phyloP scores from a whole-genome alignment of 495 filamentous ascomycete species.

The Penicillium silybi region DNA sequence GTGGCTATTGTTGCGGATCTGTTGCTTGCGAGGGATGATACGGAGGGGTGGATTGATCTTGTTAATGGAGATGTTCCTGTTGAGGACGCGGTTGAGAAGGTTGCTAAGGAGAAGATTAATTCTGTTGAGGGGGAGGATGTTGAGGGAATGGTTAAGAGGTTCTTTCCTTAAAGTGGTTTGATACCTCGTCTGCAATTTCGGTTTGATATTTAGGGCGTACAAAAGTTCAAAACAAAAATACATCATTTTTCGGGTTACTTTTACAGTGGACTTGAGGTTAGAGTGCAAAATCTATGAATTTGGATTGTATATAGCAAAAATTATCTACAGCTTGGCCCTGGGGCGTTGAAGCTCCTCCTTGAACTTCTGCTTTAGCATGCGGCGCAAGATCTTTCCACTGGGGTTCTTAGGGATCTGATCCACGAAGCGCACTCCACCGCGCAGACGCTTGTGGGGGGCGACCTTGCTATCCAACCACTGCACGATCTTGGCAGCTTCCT shows the following conservation, averaged over 20 bases:
- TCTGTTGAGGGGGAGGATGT: constrained; percentile 64
- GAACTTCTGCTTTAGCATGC: constrained; percentile 57
- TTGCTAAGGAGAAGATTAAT: constrained; percentile 59
- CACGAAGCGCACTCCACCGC: constrained; percentile 79
- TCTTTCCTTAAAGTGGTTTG: constrained; percentile 19
- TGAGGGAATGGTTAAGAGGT: constrained; percentile 43
- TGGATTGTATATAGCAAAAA: background rate
- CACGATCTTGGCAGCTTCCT: constrained; percentile 58
- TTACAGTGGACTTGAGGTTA: background rate
- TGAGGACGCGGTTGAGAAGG: constrained; percentile 60
- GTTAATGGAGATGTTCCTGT: constrained; percentile 56
- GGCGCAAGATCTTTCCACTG: constrained; percentile 83
- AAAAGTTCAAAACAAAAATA: background rate
- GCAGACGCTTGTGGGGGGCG: constrained; percentile 69
- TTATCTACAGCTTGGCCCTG: constrained; percentile 41
- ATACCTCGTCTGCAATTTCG: background rate
- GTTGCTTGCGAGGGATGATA: constrained; percentile 58
- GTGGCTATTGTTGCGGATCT: constrained; percentile 65
- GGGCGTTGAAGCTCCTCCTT: constrained; percentile 37
- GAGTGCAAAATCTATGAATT: background rate
- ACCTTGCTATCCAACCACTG: constrained; percentile 62
- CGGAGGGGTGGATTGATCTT: constrained; percentile 60
- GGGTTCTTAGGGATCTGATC: constrained; percentile 80
- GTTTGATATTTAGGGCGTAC: background rate
- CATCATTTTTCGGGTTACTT: background rate